Evolutionary conservation across 768 basidiomycete species (phyloP), one percentile per base, ranked within the genome.

Genomic region (Tylopilus balloui): DNA sequence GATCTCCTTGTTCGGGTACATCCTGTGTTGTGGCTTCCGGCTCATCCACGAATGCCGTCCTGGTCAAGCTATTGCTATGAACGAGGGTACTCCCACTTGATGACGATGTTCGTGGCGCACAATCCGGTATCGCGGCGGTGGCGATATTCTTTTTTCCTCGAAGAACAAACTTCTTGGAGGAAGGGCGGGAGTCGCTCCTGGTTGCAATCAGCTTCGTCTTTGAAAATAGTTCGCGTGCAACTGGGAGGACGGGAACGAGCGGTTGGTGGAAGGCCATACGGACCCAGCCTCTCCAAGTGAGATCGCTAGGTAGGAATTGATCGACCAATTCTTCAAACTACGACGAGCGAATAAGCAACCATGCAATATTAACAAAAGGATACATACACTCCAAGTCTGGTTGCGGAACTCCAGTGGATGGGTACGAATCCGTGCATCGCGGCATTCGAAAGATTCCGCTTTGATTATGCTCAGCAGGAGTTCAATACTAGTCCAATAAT

Each of bases 261-360:
- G 86, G 86, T 58, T 89, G 87, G 48, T 87, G 81, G 68, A 88
- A 85, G 13, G 83, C 87, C 76, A 89, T 86, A 59, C 84, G 86
- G 28, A 88, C 77, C 87, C 87, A 89, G 14, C 86, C 86, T 62
- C 77, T 79, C 86, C 86, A 88, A 40, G 78, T 83, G 66, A 80
- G 81, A 57, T 86, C 80, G 3, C 84, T 84, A 4, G 87, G 87
- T 49, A 88, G 81, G 61, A 88, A 89, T 56, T 88, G 84, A 56
- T 84, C 81, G 13, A 86, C 83, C 38, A 89, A 57, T 53, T 88
- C 86, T 65, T 89, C 87, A 53, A 89, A 87, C 87, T 89, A 54
- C 40, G 42, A 15, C 17, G 9, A 27, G 29, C 42, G 39, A 12
- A 29, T 50, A 21, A 52, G 37, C 19, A 45, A 55, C 47, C 46